Evolutionary conservation across 805 yeast genomes (phyloP).

Genomic region (Candida awuae): DNA sequence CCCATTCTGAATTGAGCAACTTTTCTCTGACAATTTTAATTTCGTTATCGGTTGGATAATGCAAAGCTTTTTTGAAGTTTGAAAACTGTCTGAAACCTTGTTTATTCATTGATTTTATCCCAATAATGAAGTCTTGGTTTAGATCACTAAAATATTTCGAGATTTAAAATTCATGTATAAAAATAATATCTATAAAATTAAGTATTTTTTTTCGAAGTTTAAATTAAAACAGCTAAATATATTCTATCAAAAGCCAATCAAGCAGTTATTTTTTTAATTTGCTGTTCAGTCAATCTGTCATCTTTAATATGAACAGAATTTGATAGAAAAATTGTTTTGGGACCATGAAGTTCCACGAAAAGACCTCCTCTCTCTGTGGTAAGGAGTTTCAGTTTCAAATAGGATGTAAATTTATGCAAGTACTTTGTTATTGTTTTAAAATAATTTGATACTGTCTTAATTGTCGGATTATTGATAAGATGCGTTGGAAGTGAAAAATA

Average conservation of each 20-base stretch:
- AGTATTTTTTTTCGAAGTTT: neutral
- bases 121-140: neutral
- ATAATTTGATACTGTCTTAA: neutral
- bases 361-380: conserved; percentile 12
- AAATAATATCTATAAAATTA: neutral
- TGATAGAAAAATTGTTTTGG: conserved; percentile 25
- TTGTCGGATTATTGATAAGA: conserved; percentile 2
- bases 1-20: conserved; percentile 19
- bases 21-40: conserved; percentile 9
- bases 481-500: neutral
- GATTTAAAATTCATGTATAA: no score
- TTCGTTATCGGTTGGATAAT: conserved; percentile 1
- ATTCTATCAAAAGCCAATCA: neutral
- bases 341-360: conserved; percentile 26
- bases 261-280: conserved; percentile 15
- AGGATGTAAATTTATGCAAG: neutral
- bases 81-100: neutral
- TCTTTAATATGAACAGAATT: conserved; percentile 23
- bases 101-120: neutral
- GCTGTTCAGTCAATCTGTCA: conserved; percentile 19
- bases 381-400: neutral
- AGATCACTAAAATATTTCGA: no score
- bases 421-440: neutral
- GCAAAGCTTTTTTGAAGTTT: neutral
- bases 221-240: neutral